Conservation (phyloP, 1,284 basidiomycete genomes). For the Cystobasidium slooffiae region DNA sequence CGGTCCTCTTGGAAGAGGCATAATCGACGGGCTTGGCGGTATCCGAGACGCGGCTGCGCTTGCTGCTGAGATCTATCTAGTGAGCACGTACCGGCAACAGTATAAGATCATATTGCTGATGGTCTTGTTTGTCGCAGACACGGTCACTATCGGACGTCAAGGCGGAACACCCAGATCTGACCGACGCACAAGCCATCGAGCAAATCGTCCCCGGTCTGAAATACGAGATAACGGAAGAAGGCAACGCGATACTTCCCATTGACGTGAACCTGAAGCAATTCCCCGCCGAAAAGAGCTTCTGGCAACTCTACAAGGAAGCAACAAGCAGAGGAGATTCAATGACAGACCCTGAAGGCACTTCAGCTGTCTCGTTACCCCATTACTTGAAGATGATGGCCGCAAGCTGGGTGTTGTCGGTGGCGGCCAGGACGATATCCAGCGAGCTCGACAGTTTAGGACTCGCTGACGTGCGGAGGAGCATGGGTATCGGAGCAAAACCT, state of each 20-base stretch:
- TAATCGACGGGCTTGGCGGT: constrained; percentile 59
- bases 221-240: constrained; percentile 47
- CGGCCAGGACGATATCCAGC: constrained; percentile 29
- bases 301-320: constrained; percentile 32
- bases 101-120: not conserved
- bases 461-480: constrained; percentile 25
- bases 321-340: constrained; percentile 50
- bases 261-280: constrained; percentile 53
- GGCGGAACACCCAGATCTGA: constrained; percentile 50
- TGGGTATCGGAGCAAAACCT: constrained; percentile 30
- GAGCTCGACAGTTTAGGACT: constrained; percentile 46
- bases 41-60: constrained; percentile 57
- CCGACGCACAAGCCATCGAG: constrained; percentile 50
- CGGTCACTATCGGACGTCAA: constrained; percentile 50
- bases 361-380: not conserved
- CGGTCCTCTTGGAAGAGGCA: constrained; percentile 56
- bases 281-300: constrained; percentile 50
- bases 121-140: constrained; percentile 37
- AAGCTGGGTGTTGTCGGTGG: constrained; percentile 33
- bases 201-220: constrained; percentile 51
- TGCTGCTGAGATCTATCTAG: constrained; percentile 53
- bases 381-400: constrained; percentile 33
- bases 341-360: constrained; percentile 39
- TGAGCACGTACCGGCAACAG: not conserved
- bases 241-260: constrained; percentile 50